Evolutionary conservation across 1,139 yeast species (phyloP).

Genomic region (Suhomyces coccinellae): DNA sequence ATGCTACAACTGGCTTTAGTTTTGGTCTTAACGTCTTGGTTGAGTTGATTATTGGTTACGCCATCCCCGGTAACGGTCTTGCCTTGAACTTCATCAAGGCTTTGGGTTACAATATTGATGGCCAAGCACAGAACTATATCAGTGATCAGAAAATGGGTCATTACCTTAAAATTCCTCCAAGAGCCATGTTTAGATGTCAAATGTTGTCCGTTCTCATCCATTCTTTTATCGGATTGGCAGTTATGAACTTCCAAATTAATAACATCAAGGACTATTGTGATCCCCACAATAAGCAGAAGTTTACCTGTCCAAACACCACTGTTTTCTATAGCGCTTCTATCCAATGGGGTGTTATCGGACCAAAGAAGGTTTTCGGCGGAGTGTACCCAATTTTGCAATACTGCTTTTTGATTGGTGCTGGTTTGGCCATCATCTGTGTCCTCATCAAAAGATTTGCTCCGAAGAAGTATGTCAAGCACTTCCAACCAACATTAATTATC

Average conservation of each 20-base stretch:
- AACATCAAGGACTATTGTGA: conserved; percentile 50
- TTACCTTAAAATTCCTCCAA: conserved; percentile 59
- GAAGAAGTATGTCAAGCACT: conserved; percentile 12
- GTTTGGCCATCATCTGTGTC: conserved; percentile 32
- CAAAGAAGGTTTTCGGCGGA: conserved; percentile 48
- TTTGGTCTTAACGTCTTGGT: conserved; percentile 43
- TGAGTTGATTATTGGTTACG: conserved; percentile 42
- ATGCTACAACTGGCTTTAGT: conserved; percentile 38
- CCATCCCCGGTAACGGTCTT: conserved; percentile 40
- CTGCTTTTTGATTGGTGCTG: conserved; percentile 55
- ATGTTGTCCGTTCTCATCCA: conserved; percentile 40
- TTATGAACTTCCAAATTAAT: conserved; percentile 52
- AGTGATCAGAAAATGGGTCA: conserved; percentile 61
- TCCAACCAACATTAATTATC: conserved; percentile 22
- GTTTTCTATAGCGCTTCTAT: conserved; percentile 57
- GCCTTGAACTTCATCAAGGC: conserved; percentile 40
- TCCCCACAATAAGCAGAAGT: conserved; percentile 38
- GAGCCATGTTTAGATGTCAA: conserved; percentile 61
- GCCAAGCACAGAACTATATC: conserved; percentile 58
- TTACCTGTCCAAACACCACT: conserved; percentile 49
- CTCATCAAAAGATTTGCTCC: conserved; percentile 26
- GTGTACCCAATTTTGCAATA: conserved; percentile 50
- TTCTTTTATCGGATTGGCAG: conserved; percentile 52
- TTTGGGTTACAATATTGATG: conserved; percentile 47
- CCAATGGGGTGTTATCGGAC: conserved; percentile 69